These are phyloP conservation scores for Russula earlei DNA, from an alignment of 768 basidiomycete genomes.

Conservation along the genomic window DNA sequence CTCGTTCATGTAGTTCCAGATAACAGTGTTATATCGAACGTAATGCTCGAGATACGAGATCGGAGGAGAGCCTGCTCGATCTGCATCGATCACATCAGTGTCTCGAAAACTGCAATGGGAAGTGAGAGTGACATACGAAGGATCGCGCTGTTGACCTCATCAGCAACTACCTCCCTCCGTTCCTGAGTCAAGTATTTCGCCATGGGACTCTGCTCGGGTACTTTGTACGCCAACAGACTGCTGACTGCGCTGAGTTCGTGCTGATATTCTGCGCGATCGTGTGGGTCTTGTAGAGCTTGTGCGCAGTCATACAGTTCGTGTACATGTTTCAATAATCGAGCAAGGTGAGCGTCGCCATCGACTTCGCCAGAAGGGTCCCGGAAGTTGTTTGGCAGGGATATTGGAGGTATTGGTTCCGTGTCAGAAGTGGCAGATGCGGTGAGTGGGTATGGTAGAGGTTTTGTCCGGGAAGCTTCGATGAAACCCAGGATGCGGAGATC, in stretches of 20 bases:
- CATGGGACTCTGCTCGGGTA: slow-evolving; percentile 70
- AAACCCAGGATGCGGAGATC: slow-evolving; percentile 85
- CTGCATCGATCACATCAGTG: slow-evolving; percentile 28
- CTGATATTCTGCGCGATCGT: slow-evolving; percentile 51
- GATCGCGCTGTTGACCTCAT: slow-evolving; percentile 82
- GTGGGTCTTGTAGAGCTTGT: slow-evolving; percentile 42
- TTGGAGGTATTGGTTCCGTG: slow-evolving; percentile 13
- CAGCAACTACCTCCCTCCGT: slow-evolving; percentile 73
- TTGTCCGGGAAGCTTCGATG: slow-evolving; percentile 73
- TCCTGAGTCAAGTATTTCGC: slow-evolving; percentile 66
- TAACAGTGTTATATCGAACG: slow-evolving; percentile 52
- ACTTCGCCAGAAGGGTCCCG: slow-evolving; percentile 25
- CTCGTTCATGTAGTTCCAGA: slow-evolving; percentile 52
- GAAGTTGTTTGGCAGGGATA: slow-evolving; percentile 15
- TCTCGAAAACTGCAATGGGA: neutral
- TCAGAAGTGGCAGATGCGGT: neutral
- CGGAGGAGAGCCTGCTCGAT: slow-evolving; percentile 39
- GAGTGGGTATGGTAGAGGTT: slow-evolving; percentile 44
- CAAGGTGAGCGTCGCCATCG: slow-evolving; percentile 34
- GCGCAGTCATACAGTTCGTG: slow-evolving; percentile 61
- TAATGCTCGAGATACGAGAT: slow-evolving; percentile 56
- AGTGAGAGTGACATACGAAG: slow-evolving; percentile 45
- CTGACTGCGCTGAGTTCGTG: slow-evolving; percentile 68
- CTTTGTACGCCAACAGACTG: slow-evolving; percentile 73
- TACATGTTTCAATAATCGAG: slow-evolving; percentile 43